These are phyloP conservation scores for Blastobotrys aristatus DNA, from an alignment of 1,139 yeast species.

Conservation along the genomic window DNA sequence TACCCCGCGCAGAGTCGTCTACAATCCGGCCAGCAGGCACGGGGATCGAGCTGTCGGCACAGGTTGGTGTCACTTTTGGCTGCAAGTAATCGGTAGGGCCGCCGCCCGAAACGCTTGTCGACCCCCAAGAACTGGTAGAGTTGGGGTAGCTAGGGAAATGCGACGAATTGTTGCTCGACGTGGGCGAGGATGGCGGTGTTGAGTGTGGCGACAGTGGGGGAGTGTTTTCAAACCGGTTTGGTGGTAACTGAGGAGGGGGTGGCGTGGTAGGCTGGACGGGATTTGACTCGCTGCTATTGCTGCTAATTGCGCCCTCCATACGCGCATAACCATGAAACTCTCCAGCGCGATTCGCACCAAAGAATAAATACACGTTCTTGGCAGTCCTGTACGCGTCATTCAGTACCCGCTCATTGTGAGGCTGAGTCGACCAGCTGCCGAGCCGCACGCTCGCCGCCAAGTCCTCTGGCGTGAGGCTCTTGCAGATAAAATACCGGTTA, in stretches of 20 bases:
- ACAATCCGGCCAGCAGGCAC: slow-evolving; percentile 39
- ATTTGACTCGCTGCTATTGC: not conserved
- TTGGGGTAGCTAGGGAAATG: not conserved
- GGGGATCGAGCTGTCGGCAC: slow-evolving; percentile 23
- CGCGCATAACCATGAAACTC: slow-evolving; percentile 40
- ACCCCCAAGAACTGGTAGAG: not conserved
- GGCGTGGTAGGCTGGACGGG: no score
- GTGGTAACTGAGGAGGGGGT: no score
- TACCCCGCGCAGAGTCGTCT: slow-evolving; percentile 38
- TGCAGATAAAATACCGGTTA: slow-evolving; percentile 38
- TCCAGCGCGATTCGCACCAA: slow-evolving; percentile 39
- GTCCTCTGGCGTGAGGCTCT: slow-evolving; percentile 38
- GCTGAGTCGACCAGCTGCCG: slow-evolving; percentile 39
- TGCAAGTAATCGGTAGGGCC: slow-evolving; percentile 1
- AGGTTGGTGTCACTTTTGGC: slow-evolving; percentile 22
- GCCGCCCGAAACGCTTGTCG: not conserved
- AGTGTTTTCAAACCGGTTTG: no score
- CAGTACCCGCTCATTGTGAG: slow-evolving; percentile 35
- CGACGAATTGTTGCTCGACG: slow-evolving; percentile 1
- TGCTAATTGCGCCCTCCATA: slow-evolving; percentile 26
- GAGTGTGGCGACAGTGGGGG: slow-evolving; percentile 4
- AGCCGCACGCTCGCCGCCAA: slow-evolving; percentile 32
- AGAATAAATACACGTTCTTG: slow-evolving; percentile 37
- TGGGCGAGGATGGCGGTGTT: not conserved
- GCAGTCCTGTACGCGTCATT: slow-evolving; percentile 34